A percentile compares a stretch with the other conserved stretches of the same genome.
Evolutionary conservation across 2,329 filamentous ascomycete genomes (phyloP).

Genomic region (Sporothrix pseudoabietina): DNA sequence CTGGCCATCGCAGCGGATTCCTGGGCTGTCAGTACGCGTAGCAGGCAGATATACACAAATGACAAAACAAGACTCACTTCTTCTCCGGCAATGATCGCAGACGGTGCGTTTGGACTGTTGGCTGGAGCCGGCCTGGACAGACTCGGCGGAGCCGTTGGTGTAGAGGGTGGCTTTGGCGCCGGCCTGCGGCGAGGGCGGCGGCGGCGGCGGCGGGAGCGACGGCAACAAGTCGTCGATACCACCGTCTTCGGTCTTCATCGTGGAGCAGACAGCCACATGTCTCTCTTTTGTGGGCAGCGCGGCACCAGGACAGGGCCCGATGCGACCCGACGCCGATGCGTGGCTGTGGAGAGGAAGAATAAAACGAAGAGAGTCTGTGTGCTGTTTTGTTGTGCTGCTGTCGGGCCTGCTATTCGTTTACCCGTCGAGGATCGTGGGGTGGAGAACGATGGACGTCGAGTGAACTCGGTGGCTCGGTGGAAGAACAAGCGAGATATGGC

Average conservation of each 20-base stretch:
- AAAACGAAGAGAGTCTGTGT: neutral
- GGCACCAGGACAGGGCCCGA: slow-evolving; percentile 22
- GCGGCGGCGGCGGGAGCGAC: slow-evolving; percentile 30
- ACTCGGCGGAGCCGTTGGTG: neutral
- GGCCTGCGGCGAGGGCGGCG: slow-evolving; percentile 19
- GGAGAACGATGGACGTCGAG: neutral
- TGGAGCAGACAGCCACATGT: slow-evolving; percentile 32
- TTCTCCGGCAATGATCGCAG: slow-evolving; percentile 50
- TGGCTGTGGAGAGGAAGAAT: neutral
- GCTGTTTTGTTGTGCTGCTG: neutral
- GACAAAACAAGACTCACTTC: slow-evolving; percentile 38
- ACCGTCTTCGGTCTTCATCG: slow-evolving; percentile 36
- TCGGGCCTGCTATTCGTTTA: neutral
- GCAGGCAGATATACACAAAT: slow-evolving; percentile 26
- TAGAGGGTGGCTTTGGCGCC: neutral
- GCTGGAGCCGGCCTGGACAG: slow-evolving; percentile 12
- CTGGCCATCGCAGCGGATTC: slow-evolving; percentile 50
- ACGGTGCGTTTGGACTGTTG: slow-evolving; percentile 44
- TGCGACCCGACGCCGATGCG: slow-evolving; percentile 22
- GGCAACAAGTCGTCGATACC: slow-evolving; percentile 31
- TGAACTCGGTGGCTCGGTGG: slow-evolving; percentile 27
- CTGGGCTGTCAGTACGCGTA: slow-evolving; percentile 35
- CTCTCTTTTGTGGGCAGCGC: slow-evolving; percentile 17
- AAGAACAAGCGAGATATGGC: slow-evolving; percentile 23
- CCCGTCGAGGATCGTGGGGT: neutral